These are phyloP conservation scores for Mucor velutinosus DNA, from an alignment of 371 early-diverging fungal species.

Conservation along the genomic window DNA sequence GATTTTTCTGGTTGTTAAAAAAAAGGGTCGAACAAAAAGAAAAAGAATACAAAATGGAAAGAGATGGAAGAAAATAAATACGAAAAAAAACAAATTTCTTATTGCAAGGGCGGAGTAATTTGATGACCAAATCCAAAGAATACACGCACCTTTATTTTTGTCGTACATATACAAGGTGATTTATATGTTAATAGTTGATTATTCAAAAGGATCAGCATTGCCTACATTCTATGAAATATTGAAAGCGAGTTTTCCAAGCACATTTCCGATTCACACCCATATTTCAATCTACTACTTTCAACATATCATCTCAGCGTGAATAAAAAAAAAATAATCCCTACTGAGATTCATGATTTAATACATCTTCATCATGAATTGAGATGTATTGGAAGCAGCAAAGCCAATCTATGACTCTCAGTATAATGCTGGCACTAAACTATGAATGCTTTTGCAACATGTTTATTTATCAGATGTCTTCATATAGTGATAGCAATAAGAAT, in stretches of 20 bases:
- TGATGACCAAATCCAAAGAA: constrained; percentile 3
- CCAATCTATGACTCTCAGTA: neutral
- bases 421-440: neutral
- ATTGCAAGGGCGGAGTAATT: constrained; percentile 2
- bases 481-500: too few relatives aligned
- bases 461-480: too few relatives aligned
- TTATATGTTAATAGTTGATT: neutral
- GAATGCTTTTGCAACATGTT: too few relatives aligned
- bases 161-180: constrained; percentile 1
- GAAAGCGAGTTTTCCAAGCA: neutral
- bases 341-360: neutral
- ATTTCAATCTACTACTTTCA: neutral
- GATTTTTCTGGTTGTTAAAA: neutral
- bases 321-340: neutral
- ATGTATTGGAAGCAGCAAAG: neutral
- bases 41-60: constrained; percentile 1
- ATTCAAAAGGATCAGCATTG: neutral
- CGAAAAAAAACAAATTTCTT: constrained; percentile 1
- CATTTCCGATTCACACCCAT: neutral
- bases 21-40: neutral
- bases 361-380: neutral
- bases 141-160: constrained; percentile 5
- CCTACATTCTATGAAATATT: neutral
- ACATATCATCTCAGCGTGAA: neutral
- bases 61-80: constrained; percentile 3